A percentile compares a stretch with the other conserved stretches of the same genome.
Conservation (phyloP, 2,329 filamentous ascomycete species). For the Elsinoe necatrix region DNA sequence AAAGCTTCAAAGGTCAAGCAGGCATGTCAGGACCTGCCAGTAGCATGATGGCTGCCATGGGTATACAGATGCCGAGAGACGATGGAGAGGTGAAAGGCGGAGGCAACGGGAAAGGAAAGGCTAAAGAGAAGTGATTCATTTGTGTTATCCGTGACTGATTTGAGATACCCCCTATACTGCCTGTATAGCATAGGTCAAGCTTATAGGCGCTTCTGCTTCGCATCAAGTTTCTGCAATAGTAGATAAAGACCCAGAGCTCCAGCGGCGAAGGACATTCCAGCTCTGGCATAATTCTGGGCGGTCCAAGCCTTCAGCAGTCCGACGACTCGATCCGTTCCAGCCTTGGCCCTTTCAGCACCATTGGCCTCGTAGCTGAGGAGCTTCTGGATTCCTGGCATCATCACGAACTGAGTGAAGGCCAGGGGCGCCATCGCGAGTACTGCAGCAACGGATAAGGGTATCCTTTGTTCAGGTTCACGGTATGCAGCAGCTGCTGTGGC, state of each 20-base stretch:
- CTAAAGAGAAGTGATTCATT: not conserved
- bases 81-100: constrained; percentile 43
- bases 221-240: not conserved
- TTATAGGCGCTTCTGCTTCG: constrained; percentile 4
- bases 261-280: not conserved
- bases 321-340: not conserved
- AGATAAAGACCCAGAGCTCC: constrained; percentile 1
- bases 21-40: constrained; percentile 79
- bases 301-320: not conserved
- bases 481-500: not conserved
- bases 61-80: constrained; percentile 70
- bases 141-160: not conserved
- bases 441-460: not conserved
- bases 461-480: not conserved
- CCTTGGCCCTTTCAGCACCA: not conserved
- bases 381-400: constrained; percentile 3
- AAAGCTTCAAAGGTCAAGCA: constrained; percentile 84
- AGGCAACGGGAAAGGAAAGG: constrained; percentile 26
- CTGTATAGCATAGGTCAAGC: not conserved
- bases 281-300: constrained; percentile 4
- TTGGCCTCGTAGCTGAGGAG: not conserved
- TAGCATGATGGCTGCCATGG: constrained; percentile 81
- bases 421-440: not conserved
- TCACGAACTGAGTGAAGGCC: not conserved
- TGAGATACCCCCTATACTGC: constrained; percentile 1